Base-by-base conservation (phyloP, 306 rosid genomes). In the Glycine latifolia region DNA sequence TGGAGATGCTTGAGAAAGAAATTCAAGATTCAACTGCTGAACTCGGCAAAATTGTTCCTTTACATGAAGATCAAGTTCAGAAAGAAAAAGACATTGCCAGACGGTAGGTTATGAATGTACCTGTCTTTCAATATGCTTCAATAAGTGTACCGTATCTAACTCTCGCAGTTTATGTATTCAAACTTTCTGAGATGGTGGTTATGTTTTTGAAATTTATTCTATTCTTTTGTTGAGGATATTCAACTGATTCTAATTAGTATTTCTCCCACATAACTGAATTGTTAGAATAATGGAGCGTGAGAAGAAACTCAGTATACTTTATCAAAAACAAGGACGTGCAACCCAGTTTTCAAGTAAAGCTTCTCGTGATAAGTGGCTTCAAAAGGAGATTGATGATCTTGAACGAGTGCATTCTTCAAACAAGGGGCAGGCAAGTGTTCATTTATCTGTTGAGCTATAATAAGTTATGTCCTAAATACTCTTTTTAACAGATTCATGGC, bases 351-450 rank as follows among this genome's bases (percentile, higher is more conserved):
- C 96, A 6, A 91, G 92, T 91, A 95, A 95, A 91, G 98, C 95
- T 85, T 93, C 95, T 78, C 99, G 99, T 79, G 99, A 95, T 83
- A 95, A 85, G 86, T 95, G 99, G 99, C 99, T 95, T 82, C 95
- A 90, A 71, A 93, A 84, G 86, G 98, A 95, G 85, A 88, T 91
- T 62, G 94, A 93, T 68, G 99, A 95, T 88, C 97, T 93, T 79
- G 82, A 93, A 59, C 87, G 90, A 26, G 98, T 93, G 76, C 92
- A 88, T 83, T 90, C 97, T 75, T 88, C 95, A 75, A 95, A 93
- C 87, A 39, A 75, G 71, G 89, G 76, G 16, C 99, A 95, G 95
- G 99, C 87, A 89, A 86, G 87, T 62, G 11, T 78, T 78, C 50
- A 55, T 68, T 81, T 52, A 73, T 62, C 44, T 66, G 49, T 43